A percentile compares a stretch with the other conserved stretches of the same genome.
phyloP scores from a whole-genome alignment of 75 land plant species.

The Larix kaempferi region DNA sequence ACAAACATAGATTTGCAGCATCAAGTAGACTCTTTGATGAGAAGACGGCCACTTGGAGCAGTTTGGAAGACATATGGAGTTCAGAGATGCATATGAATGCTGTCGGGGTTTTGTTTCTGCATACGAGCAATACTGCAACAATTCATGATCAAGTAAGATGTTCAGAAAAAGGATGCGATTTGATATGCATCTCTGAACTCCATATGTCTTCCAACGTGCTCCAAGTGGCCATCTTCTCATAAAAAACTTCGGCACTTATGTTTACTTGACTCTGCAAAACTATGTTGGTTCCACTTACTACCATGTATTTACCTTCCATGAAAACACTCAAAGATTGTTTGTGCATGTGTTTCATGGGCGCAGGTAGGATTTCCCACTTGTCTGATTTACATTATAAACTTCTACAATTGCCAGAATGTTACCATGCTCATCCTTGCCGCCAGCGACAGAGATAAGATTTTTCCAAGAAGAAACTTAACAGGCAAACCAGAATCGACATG shows the following conservation, averaged over 20 bases:
- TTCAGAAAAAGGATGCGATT: no score
- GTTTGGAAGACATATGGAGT: constrained; percentile 34
- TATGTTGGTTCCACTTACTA: constrained; percentile 67
- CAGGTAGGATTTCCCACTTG: constrained; percentile 44
- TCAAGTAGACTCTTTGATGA: constrained; percentile 27
- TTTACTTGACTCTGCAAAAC: no score
- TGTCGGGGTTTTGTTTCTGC: no score
- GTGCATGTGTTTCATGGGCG: constrained; percentile 47
- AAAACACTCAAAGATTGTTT: constrained; percentile 45
- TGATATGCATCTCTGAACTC: constrained; percentile 7
- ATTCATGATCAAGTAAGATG: no score
- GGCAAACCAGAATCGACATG: constrained; percentile 60
- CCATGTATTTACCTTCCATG: constrained; percentile 37
- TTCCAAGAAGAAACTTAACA: constrained; percentile 7
- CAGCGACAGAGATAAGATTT: constrained; percentile 36
- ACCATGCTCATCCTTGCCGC: constrained; percentile 63
- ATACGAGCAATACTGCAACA: no score
- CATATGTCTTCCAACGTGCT: constrained; percentile 27
- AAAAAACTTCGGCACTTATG: constrained; percentile 40
- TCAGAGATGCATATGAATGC: neutral
- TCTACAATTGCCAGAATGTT: constrained; percentile 49
- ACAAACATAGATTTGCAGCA: constrained; percentile 55
- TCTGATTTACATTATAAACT: constrained; percentile 39
- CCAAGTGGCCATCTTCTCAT: constrained; percentile 29
- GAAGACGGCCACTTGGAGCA: constrained; percentile 24